phyloP scores from a whole-genome alignment of 1,139 yeast species.

The Kurtzmaniella natalensis region DNA sequence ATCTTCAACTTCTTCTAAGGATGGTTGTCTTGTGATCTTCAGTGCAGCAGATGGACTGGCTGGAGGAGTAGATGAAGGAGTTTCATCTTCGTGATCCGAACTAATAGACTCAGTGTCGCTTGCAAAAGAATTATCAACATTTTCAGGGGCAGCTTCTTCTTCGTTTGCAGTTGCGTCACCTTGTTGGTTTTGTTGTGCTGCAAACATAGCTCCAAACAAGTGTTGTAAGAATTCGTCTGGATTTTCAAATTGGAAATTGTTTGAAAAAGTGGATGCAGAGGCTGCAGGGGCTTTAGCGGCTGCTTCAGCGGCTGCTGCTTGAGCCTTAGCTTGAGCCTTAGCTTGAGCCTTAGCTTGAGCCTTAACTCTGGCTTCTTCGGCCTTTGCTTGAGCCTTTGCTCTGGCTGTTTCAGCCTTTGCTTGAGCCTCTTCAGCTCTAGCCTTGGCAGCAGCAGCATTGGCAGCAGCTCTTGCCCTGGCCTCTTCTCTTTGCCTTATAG shows the following conservation, averaged over 20 bases:
- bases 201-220: slow-evolving; percentile 13
- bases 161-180: neutral
- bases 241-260: too few species aligned
- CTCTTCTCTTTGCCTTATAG: slow-evolving; percentile 8
- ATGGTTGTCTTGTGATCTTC: slow-evolving; percentile 19
- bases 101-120: slow-evolving; percentile 20
- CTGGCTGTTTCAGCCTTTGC: slow-evolving; percentile 5
- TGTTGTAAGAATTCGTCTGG: slow-evolving; percentile 17
- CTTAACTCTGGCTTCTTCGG: slow-evolving; percentile 2
- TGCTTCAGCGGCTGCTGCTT: slow-evolving; percentile 5
- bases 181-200: slow-evolving; percentile 5
- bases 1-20: slow-evolving; percentile 41
- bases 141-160: slow-evolving; percentile 2
- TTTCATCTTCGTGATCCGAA: slow-evolving; percentile 17
- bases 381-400: slow-evolving; percentile 6
- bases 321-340: slow-evolving; percentile 5
- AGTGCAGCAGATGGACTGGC: slow-evolving; percentile 1
- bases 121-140: slow-evolving; percentile 5
- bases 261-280: too few species aligned
- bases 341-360: slow-evolving; percentile 4
- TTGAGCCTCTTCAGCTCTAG: slow-evolving; percentile 7
- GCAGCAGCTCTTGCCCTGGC: slow-evolving; percentile 5
- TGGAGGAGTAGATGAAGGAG: slow-evolving; percentile 11
- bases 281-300: slow-evolving; percentile 6
- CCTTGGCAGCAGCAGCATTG: slow-evolving; percentile 4